These are phyloP conservation scores for Pittosporum tobira DNA, from an alignment of 129 eudicot genomes.

Conservation along the genomic window DNA sequence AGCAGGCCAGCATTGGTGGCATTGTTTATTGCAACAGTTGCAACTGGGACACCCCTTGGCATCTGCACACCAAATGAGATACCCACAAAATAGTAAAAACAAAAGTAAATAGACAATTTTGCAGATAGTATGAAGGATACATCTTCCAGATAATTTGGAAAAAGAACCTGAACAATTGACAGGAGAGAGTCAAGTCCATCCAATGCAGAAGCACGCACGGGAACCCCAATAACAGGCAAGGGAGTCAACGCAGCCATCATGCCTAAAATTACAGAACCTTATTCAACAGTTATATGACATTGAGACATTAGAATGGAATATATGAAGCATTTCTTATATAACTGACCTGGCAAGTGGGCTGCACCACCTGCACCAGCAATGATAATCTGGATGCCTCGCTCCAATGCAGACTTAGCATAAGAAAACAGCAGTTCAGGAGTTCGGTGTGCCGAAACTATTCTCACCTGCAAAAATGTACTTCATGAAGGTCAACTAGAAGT, in stretches of 20 bases:
- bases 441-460: conserved; percentile 91
- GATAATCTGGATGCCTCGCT: conserved; percentile 81
- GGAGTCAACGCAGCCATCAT: conserved; percentile 98
- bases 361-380: conserved; percentile 99
- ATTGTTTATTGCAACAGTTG: conserved; percentile 91
- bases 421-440: conserved; percentile 89
- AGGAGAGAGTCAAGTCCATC: conserved; percentile 93
- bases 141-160: neutral
- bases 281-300: neutral
- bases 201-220: conserved; percentile 83
- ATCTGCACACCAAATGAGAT: conserved; percentile 34
- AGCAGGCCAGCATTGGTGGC: conserved; percentile 90
- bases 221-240: conserved; percentile 97
- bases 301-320: neutral
- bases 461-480: conserved; percentile 39
- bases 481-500: neutral
- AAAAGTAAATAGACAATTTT: too few species aligned
- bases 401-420: conserved; percentile 74
- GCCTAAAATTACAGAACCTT: conserved; percentile 28
- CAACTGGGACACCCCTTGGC: conserved; percentile 99
- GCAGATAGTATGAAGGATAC: too few species aligned
- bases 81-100: too few species aligned
- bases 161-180: conserved; percentile 81
- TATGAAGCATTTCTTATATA: neutral
- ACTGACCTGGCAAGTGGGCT: conserved; percentile 89